These are phyloP conservation scores for Nothophytophthora sp. DNA, from an alignment of 352 stramenopile species.

Conservation along the genomic window DNA sequence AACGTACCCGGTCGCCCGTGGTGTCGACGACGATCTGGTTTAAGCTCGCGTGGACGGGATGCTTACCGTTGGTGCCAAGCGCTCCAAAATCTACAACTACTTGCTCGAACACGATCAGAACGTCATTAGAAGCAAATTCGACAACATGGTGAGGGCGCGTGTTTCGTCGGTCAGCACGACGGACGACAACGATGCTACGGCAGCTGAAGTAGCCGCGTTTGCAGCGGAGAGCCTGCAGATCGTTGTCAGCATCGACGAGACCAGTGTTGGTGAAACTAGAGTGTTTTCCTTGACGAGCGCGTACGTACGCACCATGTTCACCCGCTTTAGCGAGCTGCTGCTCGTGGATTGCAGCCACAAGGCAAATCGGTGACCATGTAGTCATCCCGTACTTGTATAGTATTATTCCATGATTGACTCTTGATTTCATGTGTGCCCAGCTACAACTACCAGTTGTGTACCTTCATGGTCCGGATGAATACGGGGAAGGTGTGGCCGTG, in stretches of 20 bases:
- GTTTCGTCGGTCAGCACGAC: background rate
- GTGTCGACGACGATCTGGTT: background rate
- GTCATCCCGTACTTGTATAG: no score
- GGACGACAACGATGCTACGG: constrained; percentile 11
- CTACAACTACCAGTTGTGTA: constrained; percentile 13
- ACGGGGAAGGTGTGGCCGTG: background rate
- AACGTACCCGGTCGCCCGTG: constrained; percentile 1
- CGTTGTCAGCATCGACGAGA: background rate
- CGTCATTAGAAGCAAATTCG: constrained; percentile 14
- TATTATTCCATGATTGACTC: constrained; percentile 3
- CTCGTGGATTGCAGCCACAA: constrained; percentile 17
- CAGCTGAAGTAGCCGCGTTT: background rate
- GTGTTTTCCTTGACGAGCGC: constrained; percentile 4
- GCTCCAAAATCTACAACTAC: constrained; percentile 13
- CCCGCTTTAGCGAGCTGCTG: constrained; percentile 7
- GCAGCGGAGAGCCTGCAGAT: background rate
- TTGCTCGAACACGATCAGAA: constrained; percentile 17
- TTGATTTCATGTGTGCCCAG: background rate
- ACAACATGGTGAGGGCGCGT: constrained; percentile 13
- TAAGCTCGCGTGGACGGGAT: constrained; percentile 8
- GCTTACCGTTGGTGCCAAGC: constrained; percentile 5
- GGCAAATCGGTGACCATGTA: constrained; percentile 11
- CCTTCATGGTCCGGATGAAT: constrained; percentile 10
- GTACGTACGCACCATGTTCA: constrained; percentile 8
- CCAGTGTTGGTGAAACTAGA: background rate